A percentile compares a stretch with the other conserved stretches of the same genome.
phyloP scores from a whole-genome alignment of 768 basidiomycete species.

The Mycena polygramma region DNA sequence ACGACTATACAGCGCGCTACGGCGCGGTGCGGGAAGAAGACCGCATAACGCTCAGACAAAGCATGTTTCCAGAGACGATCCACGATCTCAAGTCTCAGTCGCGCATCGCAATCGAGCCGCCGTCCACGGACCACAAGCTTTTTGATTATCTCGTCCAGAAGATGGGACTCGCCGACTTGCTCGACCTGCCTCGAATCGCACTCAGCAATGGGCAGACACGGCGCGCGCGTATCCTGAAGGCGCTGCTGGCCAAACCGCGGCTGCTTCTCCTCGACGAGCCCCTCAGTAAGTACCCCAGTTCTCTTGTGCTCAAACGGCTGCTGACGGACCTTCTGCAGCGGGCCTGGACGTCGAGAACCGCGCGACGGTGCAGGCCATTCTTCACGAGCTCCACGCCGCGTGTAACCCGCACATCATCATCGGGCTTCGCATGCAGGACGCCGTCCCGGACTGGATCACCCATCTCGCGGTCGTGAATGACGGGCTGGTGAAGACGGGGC shows the following conservation, averaged over 20 bases:
- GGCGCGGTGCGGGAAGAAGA: slow-evolving; percentile 91
- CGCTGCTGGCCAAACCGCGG: slow-evolving; percentile 77
- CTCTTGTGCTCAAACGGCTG: neutral
- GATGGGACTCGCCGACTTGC: slow-evolving; percentile 70
- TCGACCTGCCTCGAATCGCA: slow-evolving; percentile 89
- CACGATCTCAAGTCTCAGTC: slow-evolving; percentile 34
- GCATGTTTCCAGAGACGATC: slow-evolving; percentile 70
- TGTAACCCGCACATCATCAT: slow-evolving; percentile 72
- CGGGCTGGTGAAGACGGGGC: slow-evolving; percentile 65
- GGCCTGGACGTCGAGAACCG: slow-evolving; percentile 80
- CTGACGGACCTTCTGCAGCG: slow-evolving; percentile 56
- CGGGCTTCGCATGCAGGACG: slow-evolving; percentile 77
- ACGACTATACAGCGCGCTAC: slow-evolving; percentile 94
- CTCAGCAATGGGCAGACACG: slow-evolving; percentile 94
- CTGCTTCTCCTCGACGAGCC: slow-evolving; percentile 94
- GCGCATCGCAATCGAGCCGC: slow-evolving; percentile 43
- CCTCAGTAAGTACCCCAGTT: slow-evolving; percentile 66
- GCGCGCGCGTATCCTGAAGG: slow-evolving; percentile 85
- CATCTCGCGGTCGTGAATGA: slow-evolving; percentile 71
- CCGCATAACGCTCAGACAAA: slow-evolving; percentile 78
- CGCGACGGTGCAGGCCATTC: slow-evolving; percentile 64
- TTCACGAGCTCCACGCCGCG: slow-evolving; percentile 64
- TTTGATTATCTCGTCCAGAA: slow-evolving; percentile 67
- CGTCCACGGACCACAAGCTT: slow-evolving; percentile 41
- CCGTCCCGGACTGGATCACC: slow-evolving; percentile 78